Base-by-base conservation (phyloP, 441 rosid species). In the Geranium incanum region DNA sequence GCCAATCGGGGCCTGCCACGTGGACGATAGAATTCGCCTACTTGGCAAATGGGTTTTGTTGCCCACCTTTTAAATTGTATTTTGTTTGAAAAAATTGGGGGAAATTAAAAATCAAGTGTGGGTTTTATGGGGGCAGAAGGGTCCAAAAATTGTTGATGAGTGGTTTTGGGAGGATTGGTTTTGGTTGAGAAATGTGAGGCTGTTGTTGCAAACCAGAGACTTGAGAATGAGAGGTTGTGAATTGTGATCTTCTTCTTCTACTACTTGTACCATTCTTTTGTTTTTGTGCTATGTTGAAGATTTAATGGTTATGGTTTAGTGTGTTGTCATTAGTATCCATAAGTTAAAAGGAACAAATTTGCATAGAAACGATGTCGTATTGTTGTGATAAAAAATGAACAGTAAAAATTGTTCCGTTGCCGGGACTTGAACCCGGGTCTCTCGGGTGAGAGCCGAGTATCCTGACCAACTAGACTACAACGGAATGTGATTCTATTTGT, bases 371-470 rank as follows among this genome's bases (percentile, higher is more conserved):
- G 33, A 28, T 28, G 33, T 2, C 33, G 33, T 28, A 28, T 28
- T 28, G 33, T 21, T 21, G 21, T 21, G 21, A 21, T 21, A 21
- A 21, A 21, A 21, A 21, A 21, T 21, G 21, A 21, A 21, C 21
- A 23, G 33, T 1, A 23, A 23, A 23, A 23, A 28, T 1, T n/a
- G 0, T 87, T 87, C 97, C 91, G 84, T 78, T 86, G 89, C 90
- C 90, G 93, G 92, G 84, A 86, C 80, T 85, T 74, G 90, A 89
- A 89, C 89, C 90, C 85, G 94, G 91, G 95, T 91, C 90, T 85
- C 84, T 85, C 86, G 93, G 94, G 97, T 90, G 96, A 95, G 91
- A 92, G 95, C 92, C 99, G 92, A 88, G 84, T 83, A 90, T 94
- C 96, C 97, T 92, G 39, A 92, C 97, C 96, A 81, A 77, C 96